These are phyloP conservation scores for Cucurbita moschata DNA, from an alignment of 306 rosid genomes.

Conservation along the genomic window DNA sequence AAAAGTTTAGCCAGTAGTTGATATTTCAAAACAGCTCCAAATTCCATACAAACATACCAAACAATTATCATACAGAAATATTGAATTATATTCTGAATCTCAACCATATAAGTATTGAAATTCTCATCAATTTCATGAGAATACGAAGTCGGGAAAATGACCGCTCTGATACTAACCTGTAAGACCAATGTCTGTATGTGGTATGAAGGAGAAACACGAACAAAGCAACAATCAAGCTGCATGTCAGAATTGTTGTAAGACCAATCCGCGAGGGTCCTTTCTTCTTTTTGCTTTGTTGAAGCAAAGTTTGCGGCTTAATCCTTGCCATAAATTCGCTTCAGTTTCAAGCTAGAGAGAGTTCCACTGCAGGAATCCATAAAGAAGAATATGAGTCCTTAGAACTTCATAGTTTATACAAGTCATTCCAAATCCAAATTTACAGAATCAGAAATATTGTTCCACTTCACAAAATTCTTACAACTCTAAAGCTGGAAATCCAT, in stretches of 20 bases:
- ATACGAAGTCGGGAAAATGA: neutral
- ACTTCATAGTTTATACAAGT: neutral
- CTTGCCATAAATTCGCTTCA: constrained; percentile 37
- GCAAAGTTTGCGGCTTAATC: constrained; percentile 60
- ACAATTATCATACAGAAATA: neutral
- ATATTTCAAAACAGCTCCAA: constrained; percentile 8
- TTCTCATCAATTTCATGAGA: neutral
- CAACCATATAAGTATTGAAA: neutral
- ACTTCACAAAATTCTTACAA: neutral
- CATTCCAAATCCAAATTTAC: neutral
- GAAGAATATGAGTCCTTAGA: neutral
- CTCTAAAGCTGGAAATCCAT: neutral
- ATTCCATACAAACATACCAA: neutral
- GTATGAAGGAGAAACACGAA: constrained; percentile 30
- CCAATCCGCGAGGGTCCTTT: constrained; percentile 51
- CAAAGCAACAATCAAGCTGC: constrained; percentile 31
- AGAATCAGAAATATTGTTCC: neutral
- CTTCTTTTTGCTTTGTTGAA: constrained; percentile 71
- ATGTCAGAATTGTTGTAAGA: constrained; percentile 23
- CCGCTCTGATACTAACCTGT: constrained; percentile 25
- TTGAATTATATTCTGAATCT: neutral
- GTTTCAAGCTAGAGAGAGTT: constrained; percentile 1
- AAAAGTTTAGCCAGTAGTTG: constrained; percentile 12
- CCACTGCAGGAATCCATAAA: constrained; percentile 5
- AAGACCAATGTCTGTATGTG: constrained; percentile 40